phyloP scores from a whole-genome alignment of 306 rosid genomes.

The Spatholobus suberectus region DNA sequence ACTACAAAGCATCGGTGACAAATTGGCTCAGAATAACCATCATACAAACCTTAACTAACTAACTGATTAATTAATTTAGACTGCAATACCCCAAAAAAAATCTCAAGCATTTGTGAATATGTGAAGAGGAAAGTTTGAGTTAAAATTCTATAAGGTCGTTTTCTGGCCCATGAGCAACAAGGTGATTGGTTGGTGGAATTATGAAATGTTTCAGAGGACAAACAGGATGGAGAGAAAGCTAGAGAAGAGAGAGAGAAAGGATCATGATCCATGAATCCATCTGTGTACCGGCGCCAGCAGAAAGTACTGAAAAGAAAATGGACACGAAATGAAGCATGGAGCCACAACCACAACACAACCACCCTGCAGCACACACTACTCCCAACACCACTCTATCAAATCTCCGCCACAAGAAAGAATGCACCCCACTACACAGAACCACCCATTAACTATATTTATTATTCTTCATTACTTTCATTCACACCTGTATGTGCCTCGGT shows the following conservation, averaged over 20 bases:
- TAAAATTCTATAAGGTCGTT: not conserved
- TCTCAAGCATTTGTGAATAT: not conserved
- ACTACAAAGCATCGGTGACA: too few species aligned
- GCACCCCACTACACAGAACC: not conserved
- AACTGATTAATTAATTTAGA: too few species aligned
- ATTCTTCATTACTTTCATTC: not conserved
- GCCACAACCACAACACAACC: conserved; percentile 38
- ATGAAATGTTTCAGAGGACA: not conserved
- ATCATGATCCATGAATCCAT: too few species aligned
- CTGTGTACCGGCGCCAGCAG: too few species aligned
- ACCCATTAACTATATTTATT: not conserved
- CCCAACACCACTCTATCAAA: conserved; percentile 28
- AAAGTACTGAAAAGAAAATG: too few species aligned
- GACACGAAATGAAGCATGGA: too few species aligned
- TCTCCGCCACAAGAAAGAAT: conserved; percentile 53
- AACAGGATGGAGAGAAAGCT: not conserved
- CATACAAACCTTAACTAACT: too few species aligned
- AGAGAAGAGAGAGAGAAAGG: too few species aligned
- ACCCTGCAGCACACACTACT: conserved; percentile 5
- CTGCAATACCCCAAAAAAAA: too few species aligned
- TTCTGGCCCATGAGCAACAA: not conserved
- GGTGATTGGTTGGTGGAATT: not conserved
- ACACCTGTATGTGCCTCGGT: not conserved
- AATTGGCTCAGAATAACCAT: too few species aligned
- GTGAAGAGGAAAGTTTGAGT: not conserved